Evolutionary conservation across 257 asterid genomes (phyloP).

Genomic region (Craterostigma plantagineum): DNA sequence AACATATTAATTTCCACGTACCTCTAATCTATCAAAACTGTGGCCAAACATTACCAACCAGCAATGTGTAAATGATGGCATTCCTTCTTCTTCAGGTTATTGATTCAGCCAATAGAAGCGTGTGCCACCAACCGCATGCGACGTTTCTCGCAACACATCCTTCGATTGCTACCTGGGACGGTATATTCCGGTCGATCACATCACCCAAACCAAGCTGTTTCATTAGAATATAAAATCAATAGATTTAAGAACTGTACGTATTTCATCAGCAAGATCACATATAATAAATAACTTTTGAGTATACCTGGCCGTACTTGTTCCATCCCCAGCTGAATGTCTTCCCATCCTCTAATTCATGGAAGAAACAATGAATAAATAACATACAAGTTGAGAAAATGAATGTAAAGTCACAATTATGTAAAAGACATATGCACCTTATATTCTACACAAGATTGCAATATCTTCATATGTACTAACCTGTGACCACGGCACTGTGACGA

Average conservation of each 20-base stretch:
- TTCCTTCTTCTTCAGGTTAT: constrained; percentile 19
- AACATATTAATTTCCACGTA: constrained; percentile 1
- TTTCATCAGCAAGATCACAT: too few species aligned
- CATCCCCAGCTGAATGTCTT: constrained; percentile 95
- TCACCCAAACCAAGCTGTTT: constrained; percentile 84
- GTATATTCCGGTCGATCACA: constrained; percentile 72
- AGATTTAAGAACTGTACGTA: too few species aligned
- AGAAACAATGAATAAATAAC: neutral
- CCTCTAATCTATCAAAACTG: constrained; percentile 65
- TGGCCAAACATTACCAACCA: constrained; percentile 6
- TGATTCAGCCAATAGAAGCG: constrained; percentile 63
- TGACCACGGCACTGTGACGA: constrained; percentile 72
- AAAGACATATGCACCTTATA: too few species aligned
- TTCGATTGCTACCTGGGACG: constrained; percentile 40
- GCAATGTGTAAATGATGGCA: too few species aligned
- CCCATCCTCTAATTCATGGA: constrained; percentile 34
- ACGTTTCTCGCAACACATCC: constrained; percentile 40
- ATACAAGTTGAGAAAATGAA: neutral
- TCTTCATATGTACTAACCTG: constrained; percentile 26
- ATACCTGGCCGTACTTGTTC: constrained; percentile 99
- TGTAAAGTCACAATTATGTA: neutral
- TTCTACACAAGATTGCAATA: too few species aligned
- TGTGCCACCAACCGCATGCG: constrained; percentile 99
- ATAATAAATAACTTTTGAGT: neutral
- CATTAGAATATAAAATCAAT: constrained; percentile 6